Evolutionary conservation across 2,329 filamentous ascomycete species (phyloP).

Genomic region (Fusarium brachygibbosum): DNA sequence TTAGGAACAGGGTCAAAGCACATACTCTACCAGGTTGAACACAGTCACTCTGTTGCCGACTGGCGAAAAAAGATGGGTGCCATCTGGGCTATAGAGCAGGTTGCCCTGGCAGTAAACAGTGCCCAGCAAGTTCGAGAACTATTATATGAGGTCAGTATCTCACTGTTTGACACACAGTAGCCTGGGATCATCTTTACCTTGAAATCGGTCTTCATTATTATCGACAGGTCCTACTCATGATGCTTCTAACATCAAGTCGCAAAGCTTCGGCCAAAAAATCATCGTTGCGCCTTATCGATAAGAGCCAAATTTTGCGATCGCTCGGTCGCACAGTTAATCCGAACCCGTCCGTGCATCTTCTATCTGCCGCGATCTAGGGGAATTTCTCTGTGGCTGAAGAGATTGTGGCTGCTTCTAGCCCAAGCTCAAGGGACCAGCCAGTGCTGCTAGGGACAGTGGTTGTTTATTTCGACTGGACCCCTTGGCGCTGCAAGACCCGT

Average conservation of each 20-base stretch:
- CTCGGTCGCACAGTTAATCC: conserved; percentile 56
- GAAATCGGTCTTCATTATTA: conserved; percentile 98
- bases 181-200: conserved; percentile 72
- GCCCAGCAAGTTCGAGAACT: conserved; percentile 98
- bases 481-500: conserved; percentile 33
- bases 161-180: accelerated
- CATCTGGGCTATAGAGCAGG: conserved; percentile 95
- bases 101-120: conserved; percentile 99
- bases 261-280: conserved; percentile 51
- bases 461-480: conserved; percentile 34
- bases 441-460: conserved; percentile 20
- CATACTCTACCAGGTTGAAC: conserved; percentile 95
- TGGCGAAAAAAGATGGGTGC: conserved; percentile 93
- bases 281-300: conserved; percentile 55
- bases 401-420: conserved; percentile 40
- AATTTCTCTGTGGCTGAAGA: conserved; percentile 35
- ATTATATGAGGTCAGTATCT: conserved; percentile 12
- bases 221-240: conserved; percentile 60
- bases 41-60: conserved; percentile 96
- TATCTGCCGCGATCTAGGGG: conserved; percentile 25
- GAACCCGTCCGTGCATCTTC: background rate
- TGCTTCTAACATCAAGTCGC: conserved; percentile 46
- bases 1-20: background rate
- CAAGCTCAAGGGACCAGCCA: conserved; percentile 40
- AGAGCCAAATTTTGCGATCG: conserved; percentile 47